Evolutionary conservation across 2,329 filamentous ascomycete genomes (phyloP).

Genomic region (Byssothecium circinans): DNA sequence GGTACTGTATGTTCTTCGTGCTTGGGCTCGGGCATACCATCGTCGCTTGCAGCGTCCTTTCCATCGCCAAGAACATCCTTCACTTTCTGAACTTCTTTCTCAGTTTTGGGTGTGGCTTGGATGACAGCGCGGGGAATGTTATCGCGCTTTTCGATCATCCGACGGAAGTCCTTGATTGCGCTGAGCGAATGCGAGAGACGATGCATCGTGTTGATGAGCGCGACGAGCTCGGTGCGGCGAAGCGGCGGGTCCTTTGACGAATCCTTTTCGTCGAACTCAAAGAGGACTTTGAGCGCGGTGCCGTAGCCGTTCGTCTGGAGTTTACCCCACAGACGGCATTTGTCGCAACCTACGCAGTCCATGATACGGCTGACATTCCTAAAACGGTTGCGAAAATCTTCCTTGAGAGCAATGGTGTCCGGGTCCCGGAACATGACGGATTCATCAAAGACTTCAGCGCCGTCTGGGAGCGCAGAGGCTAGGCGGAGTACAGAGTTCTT

Average conservation of each 20-base stretch:
- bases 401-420: constrained; percentile 77
- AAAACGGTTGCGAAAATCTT: constrained; percentile 97
- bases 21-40: constrained; percentile 47
- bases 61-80: constrained; percentile 28
- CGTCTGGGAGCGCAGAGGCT: constrained; percentile 67
- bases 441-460: constrained; percentile 85
- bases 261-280: constrained; percentile 79
- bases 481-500: constrained; percentile 80
- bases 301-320: constrained; percentile 94
- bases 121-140: constrained; percentile 25
- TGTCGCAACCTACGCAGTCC: constrained; percentile 99
- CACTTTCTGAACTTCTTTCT: constrained; percentile 35
- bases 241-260: constrained; percentile 68
- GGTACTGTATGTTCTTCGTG: constrained; percentile 45
- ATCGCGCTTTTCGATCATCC: constrained; percentile 50
- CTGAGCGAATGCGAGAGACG: constrained; percentile 79
- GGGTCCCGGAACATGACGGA: constrained; percentile 84
- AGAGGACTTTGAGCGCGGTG: constrained; percentile 90
- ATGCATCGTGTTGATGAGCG: constrained; percentile 90
- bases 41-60: constrained; percentile 27
- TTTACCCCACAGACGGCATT: constrained; percentile 97
- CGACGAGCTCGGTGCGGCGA: constrained; percentile 88
- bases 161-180: constrained; percentile 72
- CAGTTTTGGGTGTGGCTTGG: constrained; percentile 21
- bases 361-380: constrained; percentile 94